phyloP scores from a whole-genome alignment of 139 green algal genomes.

The Edaphochlamys debaryana region DNA sequence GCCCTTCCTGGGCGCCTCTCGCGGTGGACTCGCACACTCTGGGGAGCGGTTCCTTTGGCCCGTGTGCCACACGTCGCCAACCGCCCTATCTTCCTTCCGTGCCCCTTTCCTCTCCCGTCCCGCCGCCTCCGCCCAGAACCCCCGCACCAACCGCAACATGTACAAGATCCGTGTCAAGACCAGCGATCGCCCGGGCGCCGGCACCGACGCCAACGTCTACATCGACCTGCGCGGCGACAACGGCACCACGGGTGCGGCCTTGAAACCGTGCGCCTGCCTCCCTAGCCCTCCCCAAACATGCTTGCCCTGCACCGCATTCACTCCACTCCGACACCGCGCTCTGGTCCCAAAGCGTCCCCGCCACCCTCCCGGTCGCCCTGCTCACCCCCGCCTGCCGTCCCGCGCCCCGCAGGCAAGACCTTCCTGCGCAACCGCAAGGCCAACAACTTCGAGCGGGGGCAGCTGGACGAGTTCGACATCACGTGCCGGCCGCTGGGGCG shows the following conservation, averaged over 20 bases:
- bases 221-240: constrained; percentile 57
- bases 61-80: too few relatives aligned
- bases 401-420: constrained; percentile 34
- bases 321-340: too few relatives aligned
- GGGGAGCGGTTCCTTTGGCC: too few relatives aligned
- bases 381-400: neutral
- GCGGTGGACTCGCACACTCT: too few relatives aligned
- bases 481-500: constrained; percentile 30
- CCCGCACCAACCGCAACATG: constrained; percentile 8
- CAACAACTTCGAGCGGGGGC: constrained; percentile 59
- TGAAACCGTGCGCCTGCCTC: too few relatives aligned
- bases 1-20: neutral
- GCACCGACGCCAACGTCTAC: constrained; percentile 66
- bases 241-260: constrained; percentile 42
- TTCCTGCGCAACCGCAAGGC: constrained; percentile 27
- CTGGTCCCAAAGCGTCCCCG: neutral
- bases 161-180: constrained; percentile 61
- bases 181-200: constrained; percentile 56
- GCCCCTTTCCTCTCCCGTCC: too few relatives aligned
- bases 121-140: too few relatives aligned
- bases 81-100: too few relatives aligned
- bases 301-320: too few relatives aligned
- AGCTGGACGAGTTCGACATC: constrained; percentile 27
- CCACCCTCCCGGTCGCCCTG: too few relatives aligned
- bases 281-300: too few relatives aligned